Percentiles rank a stretch among this genome's conserved stretches.
Conservation (phyloP, 495 filamentous ascomycete genomes). For the Rostrohypoxylon terebratum region DNA sequence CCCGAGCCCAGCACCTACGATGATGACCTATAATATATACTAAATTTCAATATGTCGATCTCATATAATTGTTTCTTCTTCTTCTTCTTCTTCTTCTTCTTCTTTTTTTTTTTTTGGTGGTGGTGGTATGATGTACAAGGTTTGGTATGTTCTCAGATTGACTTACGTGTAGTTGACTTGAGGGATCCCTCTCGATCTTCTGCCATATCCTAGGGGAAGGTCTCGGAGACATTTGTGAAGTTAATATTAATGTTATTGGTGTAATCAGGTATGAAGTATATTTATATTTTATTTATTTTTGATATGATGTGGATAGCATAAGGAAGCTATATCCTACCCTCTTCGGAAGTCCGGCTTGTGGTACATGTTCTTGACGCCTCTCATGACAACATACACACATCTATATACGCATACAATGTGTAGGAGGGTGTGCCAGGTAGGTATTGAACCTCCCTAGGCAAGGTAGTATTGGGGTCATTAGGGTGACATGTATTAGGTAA, state of each 20-base stretch:
- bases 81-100: too few relatives aligned
- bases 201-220: conserved; percentile 25
- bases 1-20: conserved; percentile 76
- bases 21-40: conserved; percentile 56
- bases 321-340: not conserved
- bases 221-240: conserved; percentile 31
- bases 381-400: too few relatives aligned
- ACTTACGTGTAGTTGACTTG: conserved; percentile 42
- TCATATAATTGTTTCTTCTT: too few relatives aligned
- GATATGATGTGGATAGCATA: not conserved
- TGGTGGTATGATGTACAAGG: too few relatives aligned
- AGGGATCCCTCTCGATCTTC: conserved; percentile 36
- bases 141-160: not conserved
- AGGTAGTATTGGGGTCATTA: not conserved
- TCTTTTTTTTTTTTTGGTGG: too few relatives aligned
- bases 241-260: not conserved
- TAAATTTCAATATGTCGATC: conserved; percentile 20
- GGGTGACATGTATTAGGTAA: not conserved
- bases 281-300: not conserved
- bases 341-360: not conserved
- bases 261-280: too few relatives aligned
- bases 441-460: too few relatives aligned
- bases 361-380: not conserved
- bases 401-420: not conserved
- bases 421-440: not conserved